A percentile compares a stretch with the other conserved stretches of the same genome.
phyloP scores from a whole-genome alignment of 345 rosid species.

The Gossypium ekmanianum region DNA sequence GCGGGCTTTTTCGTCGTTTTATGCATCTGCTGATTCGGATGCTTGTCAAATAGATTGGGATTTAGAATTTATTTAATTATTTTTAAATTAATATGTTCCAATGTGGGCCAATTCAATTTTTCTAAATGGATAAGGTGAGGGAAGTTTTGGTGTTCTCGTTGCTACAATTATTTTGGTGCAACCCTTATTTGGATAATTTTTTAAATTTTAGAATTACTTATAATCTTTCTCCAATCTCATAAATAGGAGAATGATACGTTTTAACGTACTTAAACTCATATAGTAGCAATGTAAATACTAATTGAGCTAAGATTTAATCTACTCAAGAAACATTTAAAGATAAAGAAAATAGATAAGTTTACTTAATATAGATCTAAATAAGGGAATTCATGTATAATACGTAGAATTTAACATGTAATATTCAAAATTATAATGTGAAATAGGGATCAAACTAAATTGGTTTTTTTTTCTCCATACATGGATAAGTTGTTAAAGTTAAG shows the following conservation, averaged over 20 bases:
- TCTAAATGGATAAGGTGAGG: background rate
- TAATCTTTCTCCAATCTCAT: no score
- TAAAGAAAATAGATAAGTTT: no score
- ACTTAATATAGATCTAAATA: no score
- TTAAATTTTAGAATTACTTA: fast-evolving
- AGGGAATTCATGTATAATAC: no score
- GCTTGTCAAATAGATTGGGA: slow-evolving; percentile 1
- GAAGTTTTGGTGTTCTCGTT: background rate
- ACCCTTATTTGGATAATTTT: background rate
- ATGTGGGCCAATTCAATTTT: background rate
- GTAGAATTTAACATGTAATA: no score
- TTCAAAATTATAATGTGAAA: no score
- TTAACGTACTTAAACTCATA: fast-evolving
- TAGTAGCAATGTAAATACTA: fast-evolving
- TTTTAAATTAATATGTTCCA: background rate
- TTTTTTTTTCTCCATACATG: no score
- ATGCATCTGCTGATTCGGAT: slow-evolving; percentile 7
- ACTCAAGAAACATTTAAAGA: no score
- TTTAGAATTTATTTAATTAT: background rate
- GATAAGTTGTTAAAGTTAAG: no score
- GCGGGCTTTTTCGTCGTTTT: background rate
- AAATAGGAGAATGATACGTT: no score
- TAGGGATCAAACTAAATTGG: no score
- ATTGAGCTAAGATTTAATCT: fast-evolving
- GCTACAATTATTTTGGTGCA: background rate